phyloP scores from a whole-genome alignment of 208 protist genomes.

The Vickermania spadyakhi region DNA sequence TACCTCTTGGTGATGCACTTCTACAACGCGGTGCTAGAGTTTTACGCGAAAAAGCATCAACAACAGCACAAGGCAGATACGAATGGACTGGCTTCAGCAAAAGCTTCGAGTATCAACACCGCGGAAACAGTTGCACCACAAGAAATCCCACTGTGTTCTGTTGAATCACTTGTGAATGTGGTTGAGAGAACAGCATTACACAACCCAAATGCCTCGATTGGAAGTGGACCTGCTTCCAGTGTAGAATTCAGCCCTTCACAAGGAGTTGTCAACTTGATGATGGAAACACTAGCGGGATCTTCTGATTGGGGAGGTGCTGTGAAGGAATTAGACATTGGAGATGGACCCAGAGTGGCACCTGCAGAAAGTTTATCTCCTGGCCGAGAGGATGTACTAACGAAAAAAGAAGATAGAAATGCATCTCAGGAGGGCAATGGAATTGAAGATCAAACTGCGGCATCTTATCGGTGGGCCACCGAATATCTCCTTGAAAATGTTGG shows the following conservation, averaged over 20 bases:
- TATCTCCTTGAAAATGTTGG: conserved; percentile 27
- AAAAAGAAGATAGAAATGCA: too few species aligned
- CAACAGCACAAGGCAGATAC: conserved; percentile 4
- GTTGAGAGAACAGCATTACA: too few species aligned
- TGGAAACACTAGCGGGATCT: too few species aligned
- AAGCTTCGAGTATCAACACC: background rate
- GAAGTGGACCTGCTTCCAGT: background rate
- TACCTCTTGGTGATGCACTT: conserved; percentile 81
- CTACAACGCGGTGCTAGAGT: conserved; percentile 41
- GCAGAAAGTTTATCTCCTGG: too few species aligned
- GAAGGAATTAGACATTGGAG: too few species aligned
- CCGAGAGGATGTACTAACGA: too few species aligned
- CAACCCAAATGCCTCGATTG: background rate
- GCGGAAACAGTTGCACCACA: too few species aligned
- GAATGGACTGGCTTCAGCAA: background rate
- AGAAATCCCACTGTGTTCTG: too few species aligned
- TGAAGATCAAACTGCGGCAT: background rate
- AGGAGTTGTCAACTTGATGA: background rate
- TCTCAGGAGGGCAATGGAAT: background rate
- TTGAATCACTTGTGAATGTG: too few species aligned
- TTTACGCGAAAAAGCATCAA: background rate
- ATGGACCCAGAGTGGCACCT: too few species aligned
- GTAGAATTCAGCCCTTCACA: background rate
- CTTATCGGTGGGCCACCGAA: conserved; percentile 10
- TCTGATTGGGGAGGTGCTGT: background rate